Evolutionary conservation across 169 alveolate species (phyloP).

Genomic region (Eimeria sp.): DNA sequence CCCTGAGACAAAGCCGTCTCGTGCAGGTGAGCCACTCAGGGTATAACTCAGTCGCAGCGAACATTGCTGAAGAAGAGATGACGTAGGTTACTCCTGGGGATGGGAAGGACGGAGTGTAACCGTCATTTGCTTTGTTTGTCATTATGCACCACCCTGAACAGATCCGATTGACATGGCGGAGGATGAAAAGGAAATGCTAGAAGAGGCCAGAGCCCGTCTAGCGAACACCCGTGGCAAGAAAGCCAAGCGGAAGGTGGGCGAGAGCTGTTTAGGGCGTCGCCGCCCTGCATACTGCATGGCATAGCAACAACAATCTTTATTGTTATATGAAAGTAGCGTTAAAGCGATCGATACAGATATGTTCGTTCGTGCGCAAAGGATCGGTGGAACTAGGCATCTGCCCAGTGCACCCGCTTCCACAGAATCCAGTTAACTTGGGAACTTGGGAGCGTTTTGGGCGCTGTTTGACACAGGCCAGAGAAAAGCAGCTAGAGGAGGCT

Average conservation of each 20-base stretch:
- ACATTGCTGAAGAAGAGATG: neutral
- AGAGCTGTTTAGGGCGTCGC: neutral
- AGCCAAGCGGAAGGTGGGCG: conserved; percentile 98
- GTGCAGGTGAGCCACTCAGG: conserved; percentile 89
- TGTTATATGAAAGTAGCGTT: neutral
- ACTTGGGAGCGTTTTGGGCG: neutral
- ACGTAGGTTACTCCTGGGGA: too few species aligned
- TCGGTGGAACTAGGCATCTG: neutral
- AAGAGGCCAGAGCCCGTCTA: conserved; percentile 99
- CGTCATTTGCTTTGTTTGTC: neutral
- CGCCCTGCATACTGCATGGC: neutral
- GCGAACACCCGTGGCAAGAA: conserved; percentile 99
- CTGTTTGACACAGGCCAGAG: conserved; percentile 92
- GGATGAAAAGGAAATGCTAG: conserved; percentile 99
- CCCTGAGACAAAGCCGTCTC: conserved; percentile 99
- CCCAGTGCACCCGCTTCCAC: neutral
- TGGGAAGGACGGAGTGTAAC: neutral
- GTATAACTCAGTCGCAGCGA: neutral
- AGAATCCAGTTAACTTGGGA: neutral
- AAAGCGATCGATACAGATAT: neutral
- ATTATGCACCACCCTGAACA: neutral
- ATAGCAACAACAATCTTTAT: too few species aligned
- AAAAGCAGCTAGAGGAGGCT: conserved; percentile 97
- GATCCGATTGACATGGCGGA: conserved; percentile 96
- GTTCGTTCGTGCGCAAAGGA: neutral